Evolutionary conservation across 129 eudicot genomes (phyloP).

Genomic region (Flaveria robusta): DNA sequence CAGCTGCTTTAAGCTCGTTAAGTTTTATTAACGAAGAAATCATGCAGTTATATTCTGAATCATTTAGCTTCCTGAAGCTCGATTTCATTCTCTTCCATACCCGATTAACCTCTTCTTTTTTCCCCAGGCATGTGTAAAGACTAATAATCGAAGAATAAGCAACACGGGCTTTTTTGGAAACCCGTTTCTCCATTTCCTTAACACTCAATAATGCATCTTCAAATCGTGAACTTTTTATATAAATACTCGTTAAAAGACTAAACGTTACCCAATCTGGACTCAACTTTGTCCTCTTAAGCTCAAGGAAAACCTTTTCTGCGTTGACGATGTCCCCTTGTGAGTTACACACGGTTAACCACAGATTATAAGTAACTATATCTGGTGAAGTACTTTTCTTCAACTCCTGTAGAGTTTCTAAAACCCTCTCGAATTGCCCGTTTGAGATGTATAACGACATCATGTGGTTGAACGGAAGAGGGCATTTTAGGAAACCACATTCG

Average conservation of each 20-base stretch:
- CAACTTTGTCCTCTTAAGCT: conserved; percentile 57
- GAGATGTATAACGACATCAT: conserved; percentile 74
- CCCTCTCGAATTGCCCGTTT: conserved; percentile 59
- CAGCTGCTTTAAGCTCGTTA: conserved; percentile 62
- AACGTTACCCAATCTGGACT: conserved; percentile 87
- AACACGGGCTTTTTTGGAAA: conserved; percentile 51
- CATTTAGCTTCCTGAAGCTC: conserved; percentile 60
- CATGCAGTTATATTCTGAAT: conserved; percentile 79
- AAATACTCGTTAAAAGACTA: conserved; percentile 77
- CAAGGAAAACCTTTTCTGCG: conserved; percentile 71
- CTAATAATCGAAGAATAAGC: conserved; percentile 78
- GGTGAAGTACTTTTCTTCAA: conserved; percentile 69
- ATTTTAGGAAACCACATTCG: conserved; percentile 63
- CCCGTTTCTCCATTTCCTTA: conserved; percentile 80
- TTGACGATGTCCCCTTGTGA: conserved; percentile 45
- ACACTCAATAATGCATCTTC: conserved; percentile 66
- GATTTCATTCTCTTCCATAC: conserved; percentile 86
- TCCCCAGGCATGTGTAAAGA: conserved; percentile 55
- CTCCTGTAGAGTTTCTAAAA: conserved; percentile 51
- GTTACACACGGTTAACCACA: conserved; percentile 69
- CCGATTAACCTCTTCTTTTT: conserved; percentile 52
- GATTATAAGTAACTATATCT: conserved; percentile 77
- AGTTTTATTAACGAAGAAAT: conserved; percentile 73
- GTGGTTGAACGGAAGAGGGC: conserved; percentile 85
- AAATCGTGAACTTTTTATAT: conserved; percentile 50